These are phyloP conservation scores for Fusarium piperis DNA, from an alignment of 2,329 filamentous ascomycete genomes.

Conservation along the genomic window DNA sequence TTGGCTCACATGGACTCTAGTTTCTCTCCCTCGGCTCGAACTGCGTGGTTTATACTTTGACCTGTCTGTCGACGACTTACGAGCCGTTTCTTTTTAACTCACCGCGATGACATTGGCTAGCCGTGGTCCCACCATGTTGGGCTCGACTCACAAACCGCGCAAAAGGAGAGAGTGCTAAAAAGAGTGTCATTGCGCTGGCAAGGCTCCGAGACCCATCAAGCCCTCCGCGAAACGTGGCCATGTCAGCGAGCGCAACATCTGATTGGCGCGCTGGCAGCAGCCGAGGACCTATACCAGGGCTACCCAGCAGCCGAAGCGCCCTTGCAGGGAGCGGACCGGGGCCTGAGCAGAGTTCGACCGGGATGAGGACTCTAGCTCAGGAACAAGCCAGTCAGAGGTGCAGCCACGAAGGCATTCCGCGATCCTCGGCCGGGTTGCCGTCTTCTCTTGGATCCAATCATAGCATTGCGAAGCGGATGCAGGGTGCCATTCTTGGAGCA, in stretches of 20 bases:
- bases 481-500: constrained; percentile 37
- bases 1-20: constrained; percentile 4
- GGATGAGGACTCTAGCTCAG: constrained; percentile 35
- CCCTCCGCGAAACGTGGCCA: constrained; percentile 32
- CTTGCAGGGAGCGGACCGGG: constrained; percentile 33
- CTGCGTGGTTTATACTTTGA: neutral
- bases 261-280: constrained; percentile 28
- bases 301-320: constrained; percentile 28
- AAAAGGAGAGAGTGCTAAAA: constrained; percentile 34
- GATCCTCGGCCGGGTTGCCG: constrained; percentile 34
- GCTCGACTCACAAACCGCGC: constrained; percentile 35
- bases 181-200: constrained; percentile 25
- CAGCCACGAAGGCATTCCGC: constrained; percentile 27
- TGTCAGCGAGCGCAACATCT: constrained; percentile 24
- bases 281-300: constrained; percentile 7
- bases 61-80: neutral
- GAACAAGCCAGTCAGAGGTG: constrained; percentile 41
- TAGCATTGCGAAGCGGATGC: constrained; percentile 17
- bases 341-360: constrained; percentile 22
- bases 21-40: neutral
- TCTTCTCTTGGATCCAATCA: constrained; percentile 35
- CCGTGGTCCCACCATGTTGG: constrained; percentile 21
- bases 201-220: constrained; percentile 10
- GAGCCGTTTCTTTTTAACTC: constrained; percentile 4
- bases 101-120: neutral